Evolutionary conservation across 2,329 filamentous ascomycete species (phyloP).

Genomic region (Drechmeria coniospora): DNA sequence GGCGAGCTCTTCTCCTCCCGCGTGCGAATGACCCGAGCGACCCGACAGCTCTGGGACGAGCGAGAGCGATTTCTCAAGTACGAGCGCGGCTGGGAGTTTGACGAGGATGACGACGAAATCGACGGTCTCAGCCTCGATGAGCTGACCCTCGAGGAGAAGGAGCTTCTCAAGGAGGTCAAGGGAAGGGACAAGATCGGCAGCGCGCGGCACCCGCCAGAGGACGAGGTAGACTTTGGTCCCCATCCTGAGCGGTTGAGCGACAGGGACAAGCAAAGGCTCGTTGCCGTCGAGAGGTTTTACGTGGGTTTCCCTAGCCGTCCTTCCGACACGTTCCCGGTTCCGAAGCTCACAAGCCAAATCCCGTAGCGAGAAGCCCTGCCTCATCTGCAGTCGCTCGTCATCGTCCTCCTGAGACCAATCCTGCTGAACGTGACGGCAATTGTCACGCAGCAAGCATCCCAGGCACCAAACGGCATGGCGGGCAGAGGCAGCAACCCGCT

Average conservation of each 20-base stretch:
- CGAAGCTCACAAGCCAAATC: no score
- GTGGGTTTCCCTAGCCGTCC: constrained; percentile 45
- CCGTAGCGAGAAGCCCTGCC: constrained; percentile 57
- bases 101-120: constrained; percentile 28
- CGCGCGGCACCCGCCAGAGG: constrained; percentile 8
- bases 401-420: constrained; percentile 81
- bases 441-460: constrained; percentile 43
- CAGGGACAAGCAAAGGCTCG: constrained; percentile 48
- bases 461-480: constrained; percentile 26
- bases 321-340: no score
- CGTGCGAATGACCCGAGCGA: constrained; percentile 81
- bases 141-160: constrained; percentile 23
- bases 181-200: constrained; percentile 18
- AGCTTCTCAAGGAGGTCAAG: constrained; percentile 26
- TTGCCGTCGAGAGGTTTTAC: constrained; percentile 71
- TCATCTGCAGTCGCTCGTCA: constrained; percentile 80
- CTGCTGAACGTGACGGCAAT: constrained; percentile 78
- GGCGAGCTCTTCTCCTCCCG: constrained; percentile 81
- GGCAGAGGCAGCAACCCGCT: constrained; percentile 22
- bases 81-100: constrained; percentile 70
- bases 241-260: constrained; percentile 29
- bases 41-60: constrained; percentile 89
- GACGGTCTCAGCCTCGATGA: constrained; percentile 32
- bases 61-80: constrained; percentile 82
- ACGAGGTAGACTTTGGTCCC: constrained; percentile 30